These are phyloP conservation scores for Fraxinus baroniana DNA, from an alignment of 305 asterid genomes.

Conservation along the genomic window DNA sequence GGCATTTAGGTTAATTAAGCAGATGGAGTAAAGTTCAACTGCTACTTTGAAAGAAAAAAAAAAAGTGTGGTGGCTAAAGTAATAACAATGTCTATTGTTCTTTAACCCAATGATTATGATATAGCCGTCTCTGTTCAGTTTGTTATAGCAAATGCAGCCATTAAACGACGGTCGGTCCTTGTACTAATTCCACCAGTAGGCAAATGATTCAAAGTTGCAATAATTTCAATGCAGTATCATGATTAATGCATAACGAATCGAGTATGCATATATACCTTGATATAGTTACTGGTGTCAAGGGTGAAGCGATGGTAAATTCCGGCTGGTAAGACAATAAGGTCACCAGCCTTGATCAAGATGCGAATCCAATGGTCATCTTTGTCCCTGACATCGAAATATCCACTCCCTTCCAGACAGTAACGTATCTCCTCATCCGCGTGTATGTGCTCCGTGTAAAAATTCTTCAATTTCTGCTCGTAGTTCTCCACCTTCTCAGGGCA, in stretches of 20 bases:
- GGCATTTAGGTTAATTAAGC: not conserved
- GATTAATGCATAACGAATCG: not conserved
- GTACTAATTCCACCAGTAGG: not conserved
- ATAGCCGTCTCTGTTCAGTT: not conserved
- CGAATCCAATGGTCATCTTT: constrained; percentile 76
- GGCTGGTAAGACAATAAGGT: constrained; percentile 71
- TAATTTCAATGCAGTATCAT: not conserved
- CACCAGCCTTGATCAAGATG: constrained; percentile 66
- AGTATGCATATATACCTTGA: constrained; percentile 47
- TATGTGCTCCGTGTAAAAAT: constrained; percentile 74
- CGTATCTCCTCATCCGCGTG: constrained; percentile 85
- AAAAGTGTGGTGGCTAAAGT: not conserved
- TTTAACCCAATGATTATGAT: not conserved
- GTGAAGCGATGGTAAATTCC: constrained; percentile 92
- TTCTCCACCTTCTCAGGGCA: constrained; percentile 78
- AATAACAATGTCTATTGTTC: not conserved
- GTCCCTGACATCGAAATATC: constrained; percentile 73
- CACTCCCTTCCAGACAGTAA: constrained; percentile 71
- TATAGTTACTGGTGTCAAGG: constrained; percentile 59
- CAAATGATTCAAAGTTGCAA: not conserved
- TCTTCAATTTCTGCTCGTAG: constrained; percentile 72
- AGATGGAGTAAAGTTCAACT: not conserved
- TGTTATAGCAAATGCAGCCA: not conserved
- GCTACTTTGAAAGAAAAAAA: not conserved
- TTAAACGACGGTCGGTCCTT: not conserved